Evolutionary conservation across 495 filamentous ascomycete genomes (phyloP).

Genomic region (Hypoxylon cercidicola): DNA sequence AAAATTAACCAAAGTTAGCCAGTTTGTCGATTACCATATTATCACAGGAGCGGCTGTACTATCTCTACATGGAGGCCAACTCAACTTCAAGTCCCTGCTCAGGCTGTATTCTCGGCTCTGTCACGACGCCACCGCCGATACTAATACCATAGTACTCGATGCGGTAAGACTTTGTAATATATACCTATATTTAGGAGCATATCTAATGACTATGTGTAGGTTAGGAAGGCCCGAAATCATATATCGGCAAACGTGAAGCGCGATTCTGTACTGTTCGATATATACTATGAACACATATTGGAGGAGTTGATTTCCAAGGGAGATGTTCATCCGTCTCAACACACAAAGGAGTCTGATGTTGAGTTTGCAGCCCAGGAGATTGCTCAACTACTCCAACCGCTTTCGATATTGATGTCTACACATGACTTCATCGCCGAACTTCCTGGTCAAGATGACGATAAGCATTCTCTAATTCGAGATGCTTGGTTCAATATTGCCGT

Average conservation of each 20-base stretch:
- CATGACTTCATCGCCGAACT: constrained; percentile 57
- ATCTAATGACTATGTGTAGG: constrained; percentile 53
- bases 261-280: constrained; percentile 75
- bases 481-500: constrained; percentile 98
- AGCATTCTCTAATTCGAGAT: constrained; percentile 78
- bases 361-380: constrained; percentile 86
- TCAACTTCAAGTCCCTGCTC: constrained; percentile 84
- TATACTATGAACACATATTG: constrained; percentile 84
- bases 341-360: constrained; percentile 75
- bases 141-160: constrained; percentile 65
- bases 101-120: constrained; percentile 81
- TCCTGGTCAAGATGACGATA: constrained; percentile 66
- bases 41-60: constrained; percentile 81
- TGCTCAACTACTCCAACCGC: constrained; percentile 79
- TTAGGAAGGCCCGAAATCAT: constrained; percentile 77
- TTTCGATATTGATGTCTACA: constrained; percentile 77
- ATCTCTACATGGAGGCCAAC: constrained; percentile 75
- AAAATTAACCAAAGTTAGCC: constrained; percentile 85
- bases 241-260: constrained; percentile 74
- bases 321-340: constrained; percentile 69
- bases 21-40: constrained; percentile 80
- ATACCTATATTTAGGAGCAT: constrained; percentile 33
- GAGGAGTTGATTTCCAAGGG: constrained; percentile 91
- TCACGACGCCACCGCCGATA: constrained; percentile 74
- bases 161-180: constrained; percentile 67